phyloP scores from a whole-genome alignment of 805 yeast species.

The Komagataella populi region DNA sequence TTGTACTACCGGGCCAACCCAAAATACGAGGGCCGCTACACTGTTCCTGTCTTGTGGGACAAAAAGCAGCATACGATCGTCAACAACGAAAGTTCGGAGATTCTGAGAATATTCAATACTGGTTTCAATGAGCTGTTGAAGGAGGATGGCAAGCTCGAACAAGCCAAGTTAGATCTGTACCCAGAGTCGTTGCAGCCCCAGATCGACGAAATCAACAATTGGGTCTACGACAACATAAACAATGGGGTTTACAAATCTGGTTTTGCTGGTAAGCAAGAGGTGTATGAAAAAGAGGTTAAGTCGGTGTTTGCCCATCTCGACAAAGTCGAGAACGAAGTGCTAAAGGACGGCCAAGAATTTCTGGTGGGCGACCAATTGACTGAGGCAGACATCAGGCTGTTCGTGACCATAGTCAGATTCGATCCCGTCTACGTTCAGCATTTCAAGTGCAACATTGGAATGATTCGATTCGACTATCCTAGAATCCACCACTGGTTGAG shows the following conservation, averaged over 20 bases:
- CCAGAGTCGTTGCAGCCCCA: conserved; percentile 39
- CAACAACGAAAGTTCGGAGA: conserved; percentile 83
- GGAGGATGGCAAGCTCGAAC: background rate
- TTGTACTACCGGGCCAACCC: conserved; percentile 66
- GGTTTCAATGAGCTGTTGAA: conserved; percentile 44
- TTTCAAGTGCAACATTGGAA: conserved; percentile 81
- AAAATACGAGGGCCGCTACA: conserved; percentile 67
- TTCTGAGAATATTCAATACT: conserved; percentile 69
- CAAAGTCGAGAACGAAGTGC: conserved; percentile 43
- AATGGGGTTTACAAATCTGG: conserved; percentile 93
- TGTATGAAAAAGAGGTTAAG: conserved; percentile 56
- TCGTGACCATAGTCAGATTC: conserved; percentile 77
- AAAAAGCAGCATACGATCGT: conserved; percentile 72
- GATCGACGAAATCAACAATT: conserved; percentile 67
- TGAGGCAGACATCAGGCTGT: conserved; percentile 84
- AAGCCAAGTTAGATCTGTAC: conserved; percentile 30
- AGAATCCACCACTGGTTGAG: conserved; percentile 67
- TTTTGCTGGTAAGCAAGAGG: conserved; percentile 74
- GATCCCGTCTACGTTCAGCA: conserved; percentile 93
- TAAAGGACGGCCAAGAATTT: conserved; percentile 25
- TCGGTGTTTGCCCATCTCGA: conserved; percentile 57
- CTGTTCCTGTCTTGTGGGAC: conserved; percentile 94
- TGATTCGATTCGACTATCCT: conserved; percentile 73
- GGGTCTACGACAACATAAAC: conserved; percentile 79
- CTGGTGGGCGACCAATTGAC: conserved; percentile 58